These are phyloP conservation scores for Penicillium brasilianum DNA, from an alignment of 2,329 filamentous ascomycete genomes.

Conservation along the genomic window DNA sequence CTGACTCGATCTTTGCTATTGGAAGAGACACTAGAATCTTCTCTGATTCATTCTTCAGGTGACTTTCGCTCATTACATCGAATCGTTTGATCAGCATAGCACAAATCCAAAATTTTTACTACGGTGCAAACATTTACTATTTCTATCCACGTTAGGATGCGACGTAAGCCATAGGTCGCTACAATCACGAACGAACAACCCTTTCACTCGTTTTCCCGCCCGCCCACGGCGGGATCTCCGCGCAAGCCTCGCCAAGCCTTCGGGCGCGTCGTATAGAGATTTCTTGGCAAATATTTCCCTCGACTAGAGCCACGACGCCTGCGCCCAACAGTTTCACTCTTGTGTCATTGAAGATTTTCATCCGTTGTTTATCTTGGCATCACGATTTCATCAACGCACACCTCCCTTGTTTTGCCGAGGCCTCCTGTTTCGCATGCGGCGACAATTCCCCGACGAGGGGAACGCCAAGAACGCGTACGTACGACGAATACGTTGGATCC, in stretches of 20 bases:
- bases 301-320: not conserved
- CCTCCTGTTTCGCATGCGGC: not conserved
- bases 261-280: not conserved
- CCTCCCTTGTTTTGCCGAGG: not conserved
- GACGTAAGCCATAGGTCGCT: too few species aligned
- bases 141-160: too few species aligned
- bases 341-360: not conserved
- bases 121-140: too few species aligned
- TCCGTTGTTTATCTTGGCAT: not conserved
- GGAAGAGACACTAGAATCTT: too few species aligned
- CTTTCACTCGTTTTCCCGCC: not conserved
- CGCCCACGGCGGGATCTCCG: not conserved
- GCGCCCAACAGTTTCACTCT: not conserved
- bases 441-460: not conserved
- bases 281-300: not conserved
- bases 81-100: too few species aligned
- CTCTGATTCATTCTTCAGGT: too few species aligned
- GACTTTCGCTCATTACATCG: too few species aligned
- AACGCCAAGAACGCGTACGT: conserved; percentile 8
- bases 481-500: conserved; percentile 1
- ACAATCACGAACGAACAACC: not conserved
- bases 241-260: conserved; percentile 1
- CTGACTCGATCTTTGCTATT: too few species aligned
- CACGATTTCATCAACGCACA: not conserved
- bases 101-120: too few species aligned